A percentile compares a stretch with the other conserved stretches of the same genome.
These are phyloP conservation scores for Colletotrichum paranaense DNA, from an alignment of 2,329 filamentous ascomycete genomes.

Conservation along the genomic window DNA sequence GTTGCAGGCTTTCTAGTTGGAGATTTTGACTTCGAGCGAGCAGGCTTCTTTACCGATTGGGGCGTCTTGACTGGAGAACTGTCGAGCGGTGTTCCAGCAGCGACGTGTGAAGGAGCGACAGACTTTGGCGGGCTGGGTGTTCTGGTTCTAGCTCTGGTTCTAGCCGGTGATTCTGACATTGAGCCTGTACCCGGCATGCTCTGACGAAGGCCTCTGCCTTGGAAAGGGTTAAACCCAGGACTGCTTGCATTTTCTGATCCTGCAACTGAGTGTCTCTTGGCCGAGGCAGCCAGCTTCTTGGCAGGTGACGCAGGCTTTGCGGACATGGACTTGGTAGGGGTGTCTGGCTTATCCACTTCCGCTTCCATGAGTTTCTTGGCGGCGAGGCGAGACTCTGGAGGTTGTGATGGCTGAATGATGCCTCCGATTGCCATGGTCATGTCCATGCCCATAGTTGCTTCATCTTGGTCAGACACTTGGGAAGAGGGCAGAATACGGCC, in stretches of 20 bases:
- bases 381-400: slow-evolving; percentile 53
- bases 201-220: slow-evolving; percentile 59
- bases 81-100: slow-evolving; percentile 17
- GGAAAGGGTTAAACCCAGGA: slow-evolving; percentile 65
- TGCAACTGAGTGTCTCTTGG: slow-evolving; percentile 40
- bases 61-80: slow-evolving; percentile 42
- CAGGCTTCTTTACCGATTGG: slow-evolving; percentile 31
- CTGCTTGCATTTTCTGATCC: slow-evolving; percentile 54
- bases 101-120: slow-evolving; percentile 11
- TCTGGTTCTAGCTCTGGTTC: slow-evolving; percentile 24
- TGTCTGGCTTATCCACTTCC: slow-evolving; percentile 63
- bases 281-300: slow-evolving; percentile 43
- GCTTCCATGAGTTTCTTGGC: slow-evolving; percentile 70
- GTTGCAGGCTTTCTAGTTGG: slow-evolving; percentile 43
- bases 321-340: slow-evolving; percentile 52
- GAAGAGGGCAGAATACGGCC: slow-evolving; percentile 61
- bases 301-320: slow-evolving; percentile 50
- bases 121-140: slow-evolving; percentile 36
- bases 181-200: slow-evolving; percentile 58
- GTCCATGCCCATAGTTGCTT: slow-evolving; percentile 72
- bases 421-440: slow-evolving; percentile 73
- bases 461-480: slow-evolving; percentile 43
- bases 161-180: slow-evolving; percentile 43
- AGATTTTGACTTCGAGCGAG: slow-evolving; percentile 31
- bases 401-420: slow-evolving; percentile 61